Percentiles rank a stretch among this genome's conserved stretches.
phyloP scores from a whole-genome alignment of 2,329 filamentous ascomycete species.

The Chaetomium strumarium region DNA sequence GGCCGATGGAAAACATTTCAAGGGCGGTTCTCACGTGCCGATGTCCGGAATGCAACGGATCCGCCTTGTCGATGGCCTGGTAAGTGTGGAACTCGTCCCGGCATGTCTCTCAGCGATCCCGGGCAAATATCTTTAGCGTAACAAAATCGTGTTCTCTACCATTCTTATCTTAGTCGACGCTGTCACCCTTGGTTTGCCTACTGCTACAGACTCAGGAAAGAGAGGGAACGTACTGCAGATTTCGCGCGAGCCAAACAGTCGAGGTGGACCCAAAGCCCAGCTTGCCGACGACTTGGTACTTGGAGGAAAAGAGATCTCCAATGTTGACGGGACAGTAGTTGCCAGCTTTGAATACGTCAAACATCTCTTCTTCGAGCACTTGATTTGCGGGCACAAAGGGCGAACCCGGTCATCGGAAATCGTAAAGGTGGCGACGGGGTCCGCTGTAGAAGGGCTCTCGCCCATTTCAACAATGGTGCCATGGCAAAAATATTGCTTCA shows the following conservation, averaged over 20 bases:
- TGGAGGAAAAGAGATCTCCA: not conserved
- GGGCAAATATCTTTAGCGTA: slow-evolving; percentile 21
- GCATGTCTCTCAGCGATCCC: slow-evolving; percentile 5
- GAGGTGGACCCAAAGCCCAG: slow-evolving; percentile 4
- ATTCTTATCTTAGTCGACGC: not conserved
- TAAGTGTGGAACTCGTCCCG: slow-evolving; percentile 21
- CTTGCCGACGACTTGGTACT: slow-evolving; percentile 9
- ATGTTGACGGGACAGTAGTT: not conserved
- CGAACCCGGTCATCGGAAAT: not conserved
- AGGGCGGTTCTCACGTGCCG: slow-evolving; percentile 28
- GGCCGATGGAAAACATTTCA: slow-evolving; percentile 29
- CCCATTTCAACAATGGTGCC: no score
- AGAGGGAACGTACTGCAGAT: not conserved
- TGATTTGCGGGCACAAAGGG: not conserved
- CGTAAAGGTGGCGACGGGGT: not conserved
- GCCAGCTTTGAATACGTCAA: not conserved
- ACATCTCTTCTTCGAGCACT: not conserved
- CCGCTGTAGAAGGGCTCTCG: no score
- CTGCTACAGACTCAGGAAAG: no score
- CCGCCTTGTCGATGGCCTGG: slow-evolving; percentile 17
- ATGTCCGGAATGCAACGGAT: slow-evolving; percentile 27
- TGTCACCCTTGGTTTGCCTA: no score
- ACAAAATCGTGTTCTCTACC: slow-evolving; percentile 3
- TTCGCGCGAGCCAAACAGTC: slow-evolving; percentile 7
- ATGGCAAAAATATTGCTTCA: no score